Conservation (phyloP, 257 asterid genomes). For the Dorcoceras hygrometricum region DNA sequence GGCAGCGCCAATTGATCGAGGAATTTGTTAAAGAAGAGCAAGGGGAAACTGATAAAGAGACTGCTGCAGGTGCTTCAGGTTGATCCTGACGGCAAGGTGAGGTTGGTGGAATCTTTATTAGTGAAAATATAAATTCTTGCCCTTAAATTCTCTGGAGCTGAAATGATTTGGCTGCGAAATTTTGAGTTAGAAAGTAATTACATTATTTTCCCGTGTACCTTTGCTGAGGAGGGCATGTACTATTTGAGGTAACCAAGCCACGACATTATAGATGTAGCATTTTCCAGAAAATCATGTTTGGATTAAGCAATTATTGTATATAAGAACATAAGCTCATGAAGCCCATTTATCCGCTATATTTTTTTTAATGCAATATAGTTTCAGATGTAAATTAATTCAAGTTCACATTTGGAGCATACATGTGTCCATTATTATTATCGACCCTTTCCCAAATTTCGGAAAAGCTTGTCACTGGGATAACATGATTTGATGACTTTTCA, state of each 20-base stretch:
- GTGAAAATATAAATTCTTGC: neutral
- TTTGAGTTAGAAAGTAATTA: conserved; percentile 14
- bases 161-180: conserved; percentile 20
- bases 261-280: too few relatives aligned
- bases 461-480: too few relatives aligned
- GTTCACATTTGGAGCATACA: neutral
- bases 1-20: conserved; percentile 81
- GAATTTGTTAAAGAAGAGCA: conserved; percentile 86
- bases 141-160: neutral
- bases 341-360: neutral
- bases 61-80: conserved; percentile 78
- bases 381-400: too few relatives aligned
- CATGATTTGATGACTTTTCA: too few relatives aligned
- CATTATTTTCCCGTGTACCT: neutral
- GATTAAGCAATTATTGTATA: neutral
- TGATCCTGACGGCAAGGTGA: conserved; percentile 21
- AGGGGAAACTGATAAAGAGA: conserved; percentile 53
- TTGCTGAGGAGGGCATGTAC: conserved; percentile 19
- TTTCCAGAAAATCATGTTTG: neutral
- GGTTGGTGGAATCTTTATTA: neutral
- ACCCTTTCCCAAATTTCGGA: too few relatives aligned
- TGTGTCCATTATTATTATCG: too few relatives aligned
- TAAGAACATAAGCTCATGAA: too few relatives aligned
- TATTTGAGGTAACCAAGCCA: neutral
- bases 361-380: too few relatives aligned